phyloP scores from a whole-genome alignment of 495 filamentous ascomycete species.

The Neurospora cerealis region DNA sequence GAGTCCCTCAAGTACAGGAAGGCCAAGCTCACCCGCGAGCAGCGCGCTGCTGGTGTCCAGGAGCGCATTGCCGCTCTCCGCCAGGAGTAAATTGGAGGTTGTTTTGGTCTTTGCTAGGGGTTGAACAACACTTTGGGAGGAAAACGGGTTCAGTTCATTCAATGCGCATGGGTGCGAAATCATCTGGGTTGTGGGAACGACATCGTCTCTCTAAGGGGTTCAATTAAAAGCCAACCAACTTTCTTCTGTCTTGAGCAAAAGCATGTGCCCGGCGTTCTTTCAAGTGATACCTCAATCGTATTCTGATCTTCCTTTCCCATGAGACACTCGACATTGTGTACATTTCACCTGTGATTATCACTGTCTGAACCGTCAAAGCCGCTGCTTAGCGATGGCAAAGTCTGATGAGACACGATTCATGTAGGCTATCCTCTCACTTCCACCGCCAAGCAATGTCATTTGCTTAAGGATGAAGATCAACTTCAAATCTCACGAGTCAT shows the following conservation, averaged over 20 bases:
- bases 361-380: not conserved
- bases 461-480: not conserved
- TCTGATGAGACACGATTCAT: not conserved
- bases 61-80: slow-evolving; percentile 74
- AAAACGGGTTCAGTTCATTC: not conserved
- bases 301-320: not conserved
- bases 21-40: slow-evolving; percentile 63
- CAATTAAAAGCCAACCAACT: slow-evolving; percentile 24
- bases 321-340: not conserved
- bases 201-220: slow-evolving; percentile 7
- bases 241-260: slow-evolving; percentile 1
- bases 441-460: not conserved
- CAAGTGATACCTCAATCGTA: not conserved
- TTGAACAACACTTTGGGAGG: slow-evolving; percentile 6
- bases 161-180: not conserved
- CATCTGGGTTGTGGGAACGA: not conserved
- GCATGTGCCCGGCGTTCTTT: not conserved
- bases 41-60: slow-evolving; percentile 74
- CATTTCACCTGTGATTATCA: not conserved
- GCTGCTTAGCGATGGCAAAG: not conserved
- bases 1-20: slow-evolving; percentile 84
- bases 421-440: not conserved
- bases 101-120: slow-evolving; percentile 9
- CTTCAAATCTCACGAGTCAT: not conserved
- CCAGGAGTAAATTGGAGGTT: slow-evolving; percentile 24